Evolutionary conservation across 1,284 basidiomycete genomes (phyloP).

Genomic region (Neonothopanus nambi): DNA sequence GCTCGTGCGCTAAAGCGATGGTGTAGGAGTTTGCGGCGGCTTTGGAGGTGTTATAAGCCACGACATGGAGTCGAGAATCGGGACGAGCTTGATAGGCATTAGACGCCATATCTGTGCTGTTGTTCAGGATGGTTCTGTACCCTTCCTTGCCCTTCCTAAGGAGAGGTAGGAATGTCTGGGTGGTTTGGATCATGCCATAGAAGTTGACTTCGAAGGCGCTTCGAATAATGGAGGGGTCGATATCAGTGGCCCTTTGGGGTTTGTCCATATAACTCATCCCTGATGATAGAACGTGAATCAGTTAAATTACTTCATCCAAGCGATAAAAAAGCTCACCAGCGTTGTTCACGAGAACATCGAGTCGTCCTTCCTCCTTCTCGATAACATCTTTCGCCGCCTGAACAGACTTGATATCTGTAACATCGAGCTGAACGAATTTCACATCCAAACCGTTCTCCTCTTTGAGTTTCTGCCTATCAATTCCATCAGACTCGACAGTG

Average conservation of each 20-base stretch:
- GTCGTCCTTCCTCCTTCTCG: constrained; percentile 39
- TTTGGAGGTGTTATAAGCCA: constrained; percentile 21
- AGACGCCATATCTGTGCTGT: constrained; percentile 51
- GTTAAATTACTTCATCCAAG: not conserved
- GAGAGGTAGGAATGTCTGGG: constrained; percentile 35
- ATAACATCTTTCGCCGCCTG: constrained; percentile 36
- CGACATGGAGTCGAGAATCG: constrained; percentile 9
- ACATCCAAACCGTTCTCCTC: constrained; percentile 28
- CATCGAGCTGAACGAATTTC: constrained; percentile 35
- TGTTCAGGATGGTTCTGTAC: constrained; percentile 34
- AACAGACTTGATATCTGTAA: constrained; percentile 35
- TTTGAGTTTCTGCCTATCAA: constrained; percentile 24
- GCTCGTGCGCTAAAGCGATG: constrained; percentile 16
- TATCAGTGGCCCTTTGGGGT: constrained; percentile 33
- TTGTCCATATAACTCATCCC: constrained; percentile 33
- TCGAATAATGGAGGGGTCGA: constrained; percentile 35
- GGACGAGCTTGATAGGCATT: constrained; percentile 39
- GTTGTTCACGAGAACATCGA: constrained; percentile 52
- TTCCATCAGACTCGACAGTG: too few relatives aligned
- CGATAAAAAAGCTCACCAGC: constrained; percentile 33
- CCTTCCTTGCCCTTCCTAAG: constrained; percentile 26
- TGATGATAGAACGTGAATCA: too few relatives aligned
- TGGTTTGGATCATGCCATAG: constrained; percentile 39
- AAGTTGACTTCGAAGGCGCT: constrained; percentile 40
- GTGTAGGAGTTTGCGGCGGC: constrained; percentile 19